Base-by-base conservation (phyloP, 2,329 filamentous ascomycete genomes). In the Botrytis porri region DNA sequence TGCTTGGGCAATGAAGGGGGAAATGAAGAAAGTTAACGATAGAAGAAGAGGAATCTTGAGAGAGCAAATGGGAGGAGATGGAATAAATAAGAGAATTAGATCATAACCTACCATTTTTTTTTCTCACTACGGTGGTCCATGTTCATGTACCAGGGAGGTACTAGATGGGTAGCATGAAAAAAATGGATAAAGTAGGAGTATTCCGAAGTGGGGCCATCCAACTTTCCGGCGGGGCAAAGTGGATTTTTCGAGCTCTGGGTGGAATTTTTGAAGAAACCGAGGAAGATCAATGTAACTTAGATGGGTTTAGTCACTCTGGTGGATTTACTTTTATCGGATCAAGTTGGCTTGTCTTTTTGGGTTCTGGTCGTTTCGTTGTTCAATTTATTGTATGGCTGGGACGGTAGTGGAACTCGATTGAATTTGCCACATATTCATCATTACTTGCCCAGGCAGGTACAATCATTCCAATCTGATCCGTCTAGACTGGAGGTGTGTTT, bases 1-100 rank as follows among this genome's bases (percentile, higher is more conserved):
- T 71, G 60, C 61, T 35, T 61, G 41, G 16, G 60, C 45, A 65
- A 65, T 71, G 60, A 54, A 66, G 59, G 69, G 69, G 57, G 54
- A 16, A 37, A 70, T 69, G 48, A 25, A 57, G 65, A 57, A 25
- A 32, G 16, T 43, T 25, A 18, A 18, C 48, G 48, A 32, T 57
- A n/a, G 37, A 43, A 41, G 48, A 43, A 57, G 25, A 39, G 14
- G 37, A 57, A 54, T 16, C n/a, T n/a, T 9, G 16, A 35, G 43
- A 57, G 65, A 14, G n/a, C 6, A 57, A 41, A 1, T 39, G 9
- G 25, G 20, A 43, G 48, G 37, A 32, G 25, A 67, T 67, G 48
- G 16, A 41, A 16, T 69, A 69, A 41, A 59, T 69, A 69, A 57
- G n/a, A 7, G n/a, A 63, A 63, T 43, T 25, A n/a, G 29, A 61